Base-by-base conservation (phyloP, 331 rosid genomes). In the Telfairia occidentalis region DNA sequence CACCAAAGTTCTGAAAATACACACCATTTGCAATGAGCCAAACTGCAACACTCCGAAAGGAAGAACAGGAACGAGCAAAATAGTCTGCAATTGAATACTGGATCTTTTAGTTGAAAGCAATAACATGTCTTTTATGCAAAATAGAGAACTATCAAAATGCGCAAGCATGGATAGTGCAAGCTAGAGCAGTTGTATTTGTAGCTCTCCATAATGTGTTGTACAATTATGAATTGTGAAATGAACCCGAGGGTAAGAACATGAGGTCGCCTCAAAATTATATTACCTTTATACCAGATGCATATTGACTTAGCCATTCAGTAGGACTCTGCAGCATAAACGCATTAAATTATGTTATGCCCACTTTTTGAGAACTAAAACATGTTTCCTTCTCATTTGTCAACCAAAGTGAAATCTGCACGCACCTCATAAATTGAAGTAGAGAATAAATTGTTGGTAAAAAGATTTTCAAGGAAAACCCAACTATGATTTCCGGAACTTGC, bases 41-140 rank as follows among this genome's bases (percentile, higher is more conserved):
- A 94, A 87, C 82, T 91, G 97, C 85, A 94, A 74, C 75, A 94
- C 97, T 64, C 98, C 97, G 54, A 78, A 79, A 7, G 98, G 92
- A 85, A 84, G 90, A 57, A 94, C 88, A 73, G 98, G 97, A 30
- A 91, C 89, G 78, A 91, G 79, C 78, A 91, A 80, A 82, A 94
- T 88, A 49, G 98, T 94, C 98, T 94, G 91, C 82, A 58, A 46
- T 58, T 30, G 23, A 53, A 61, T 12, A 30, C 10, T 7, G 3
- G n/a, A 53, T 26, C 45, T 60, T 38, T 45, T 46, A 28, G 61
- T 40, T 42, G 32, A 32, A 37, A 43, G 55, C n/a, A 35, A 73
- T 24, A 73, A 35, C 48, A 73, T 2, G 65, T 16, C 34, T 8
- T 19, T 37, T 37, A 64, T 0, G 8, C 7, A 2, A 73, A 73